Percentiles rank a stretch among this genome's conserved stretches.
Conservation (phyloP, 257 asterid genomes). For the Verbascum thapsus region DNA sequence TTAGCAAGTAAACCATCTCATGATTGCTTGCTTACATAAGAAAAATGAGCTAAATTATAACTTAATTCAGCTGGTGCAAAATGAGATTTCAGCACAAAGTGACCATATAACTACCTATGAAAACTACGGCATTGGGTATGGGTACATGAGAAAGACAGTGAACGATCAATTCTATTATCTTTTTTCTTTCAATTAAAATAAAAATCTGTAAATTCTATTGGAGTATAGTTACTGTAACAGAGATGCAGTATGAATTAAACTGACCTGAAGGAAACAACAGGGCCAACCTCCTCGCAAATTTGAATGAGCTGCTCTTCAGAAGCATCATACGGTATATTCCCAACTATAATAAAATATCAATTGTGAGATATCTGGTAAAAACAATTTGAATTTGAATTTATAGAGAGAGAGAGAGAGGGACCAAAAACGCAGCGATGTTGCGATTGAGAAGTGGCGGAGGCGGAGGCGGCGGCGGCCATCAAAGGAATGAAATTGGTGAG, state of each 20-base stretch:
- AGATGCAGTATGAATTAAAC: slow-evolving; percentile 24
- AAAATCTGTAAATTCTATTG: slow-evolving; percentile 7
- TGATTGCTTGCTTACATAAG: not conserved
- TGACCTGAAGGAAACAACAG: slow-evolving; percentile 94
- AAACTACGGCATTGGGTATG: not conserved
- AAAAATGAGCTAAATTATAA: too few species aligned
- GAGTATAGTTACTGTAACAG: not conserved
- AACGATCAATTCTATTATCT: not conserved
- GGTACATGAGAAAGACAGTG: not conserved
- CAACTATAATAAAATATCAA: slow-evolving; percentile 52
- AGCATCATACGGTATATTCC: slow-evolving; percentile 97
- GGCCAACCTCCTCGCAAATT: slow-evolving; percentile 97
- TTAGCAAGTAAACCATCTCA: slow-evolving; percentile 4
- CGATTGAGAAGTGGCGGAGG: slow-evolving; percentile 61
- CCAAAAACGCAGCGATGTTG: slow-evolving; percentile 95
- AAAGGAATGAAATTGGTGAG: slow-evolving; percentile 10
- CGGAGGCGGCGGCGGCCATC: slow-evolving; percentile 51
- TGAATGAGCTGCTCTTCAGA: slow-evolving; percentile 92
- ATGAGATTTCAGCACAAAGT: not conserved
- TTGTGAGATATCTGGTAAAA: not conserved
- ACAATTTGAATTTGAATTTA: slow-evolving; percentile 3
- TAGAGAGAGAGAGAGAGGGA: slow-evolving; percentile 21
- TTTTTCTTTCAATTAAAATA: not conserved
- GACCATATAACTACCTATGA: slow-evolving; percentile 1
- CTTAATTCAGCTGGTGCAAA: not conserved